Conservation (phyloP, 345 rosid genomes). For the Durio zibethinus region DNA sequence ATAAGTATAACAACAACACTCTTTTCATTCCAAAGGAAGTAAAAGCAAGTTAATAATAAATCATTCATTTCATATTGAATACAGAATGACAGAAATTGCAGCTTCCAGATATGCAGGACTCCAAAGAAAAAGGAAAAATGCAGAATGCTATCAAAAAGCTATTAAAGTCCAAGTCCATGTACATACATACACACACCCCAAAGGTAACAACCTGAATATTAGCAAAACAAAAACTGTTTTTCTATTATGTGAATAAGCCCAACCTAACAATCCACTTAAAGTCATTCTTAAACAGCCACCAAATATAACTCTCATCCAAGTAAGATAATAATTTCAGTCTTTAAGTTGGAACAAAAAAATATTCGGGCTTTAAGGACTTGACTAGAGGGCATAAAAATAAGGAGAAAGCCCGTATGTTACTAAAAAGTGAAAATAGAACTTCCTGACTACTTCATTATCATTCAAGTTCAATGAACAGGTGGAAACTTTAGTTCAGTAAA, state of each 20-base stretch:
- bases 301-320: not conserved
- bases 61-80: not conserved
- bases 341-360: no score
- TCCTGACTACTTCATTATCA: not conserved
- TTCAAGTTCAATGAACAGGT: not conserved
- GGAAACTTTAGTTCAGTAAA: not conserved
- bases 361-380: not conserved
- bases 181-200: no score
- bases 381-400: not conserved
- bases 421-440: not conserved
- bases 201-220: not conserved
- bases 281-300: not conserved
- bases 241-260: not conserved
- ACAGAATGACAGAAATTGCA: not conserved
- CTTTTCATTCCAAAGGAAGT: not conserved
- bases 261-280: not conserved
- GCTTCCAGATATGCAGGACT: not conserved
- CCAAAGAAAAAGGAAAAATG: not conserved
- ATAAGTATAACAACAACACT: not conserved
- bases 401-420: not conserved
- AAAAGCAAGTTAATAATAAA: not conserved
- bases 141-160: not conserved
- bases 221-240: not conserved
- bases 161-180: no score
- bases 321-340: not conserved